These are phyloP conservation scores for Dendrobium chrysotoxum DNA, from an alignment of 106 monocot genomes.

Conservation along the genomic window DNA sequence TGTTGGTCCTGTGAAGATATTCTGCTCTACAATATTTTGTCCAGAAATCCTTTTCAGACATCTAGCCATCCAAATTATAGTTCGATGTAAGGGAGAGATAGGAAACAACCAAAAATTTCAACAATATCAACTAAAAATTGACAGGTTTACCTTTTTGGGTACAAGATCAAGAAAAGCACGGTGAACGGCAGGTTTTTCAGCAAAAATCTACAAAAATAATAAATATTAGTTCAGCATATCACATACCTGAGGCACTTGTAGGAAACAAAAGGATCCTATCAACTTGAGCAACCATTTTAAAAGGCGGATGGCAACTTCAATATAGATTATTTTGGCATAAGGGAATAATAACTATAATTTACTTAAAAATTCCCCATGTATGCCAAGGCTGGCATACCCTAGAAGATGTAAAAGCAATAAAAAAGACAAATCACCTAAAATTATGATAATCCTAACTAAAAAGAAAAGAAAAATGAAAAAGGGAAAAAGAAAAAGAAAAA, in stretches of 20 bases:
- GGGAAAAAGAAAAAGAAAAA: background rate
- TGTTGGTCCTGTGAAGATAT: slow-evolving; percentile 76
- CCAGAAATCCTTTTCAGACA: slow-evolving; percentile 98
- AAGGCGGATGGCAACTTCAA: background rate
- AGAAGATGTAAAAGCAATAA: background rate
- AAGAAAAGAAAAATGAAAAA: background rate
- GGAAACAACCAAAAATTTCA: background rate
- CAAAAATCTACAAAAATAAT: slow-evolving; percentile 76
- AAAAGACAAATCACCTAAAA: slow-evolving; percentile 3
- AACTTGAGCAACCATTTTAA: background rate
- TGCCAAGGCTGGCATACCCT: background rate
- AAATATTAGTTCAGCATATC: background rate
- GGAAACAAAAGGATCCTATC: background rate
- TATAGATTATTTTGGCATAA: background rate
- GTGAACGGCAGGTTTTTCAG: slow-evolving; percentile 98
- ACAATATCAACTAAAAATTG: background rate
- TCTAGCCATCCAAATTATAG: slow-evolving; percentile 32
- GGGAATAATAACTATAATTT: background rate
- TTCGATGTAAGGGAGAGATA: background rate
- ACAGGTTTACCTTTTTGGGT: slow-evolving; percentile 59
- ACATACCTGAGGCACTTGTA: background rate
- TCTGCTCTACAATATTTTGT: slow-evolving; percentile 98
- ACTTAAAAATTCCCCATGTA: background rate
- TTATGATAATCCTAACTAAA: background rate
- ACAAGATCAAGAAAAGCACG: slow-evolving; percentile 84